phyloP scores from a whole-genome alignment of 768 basidiomycete species.

The Russula foetens region DNA sequence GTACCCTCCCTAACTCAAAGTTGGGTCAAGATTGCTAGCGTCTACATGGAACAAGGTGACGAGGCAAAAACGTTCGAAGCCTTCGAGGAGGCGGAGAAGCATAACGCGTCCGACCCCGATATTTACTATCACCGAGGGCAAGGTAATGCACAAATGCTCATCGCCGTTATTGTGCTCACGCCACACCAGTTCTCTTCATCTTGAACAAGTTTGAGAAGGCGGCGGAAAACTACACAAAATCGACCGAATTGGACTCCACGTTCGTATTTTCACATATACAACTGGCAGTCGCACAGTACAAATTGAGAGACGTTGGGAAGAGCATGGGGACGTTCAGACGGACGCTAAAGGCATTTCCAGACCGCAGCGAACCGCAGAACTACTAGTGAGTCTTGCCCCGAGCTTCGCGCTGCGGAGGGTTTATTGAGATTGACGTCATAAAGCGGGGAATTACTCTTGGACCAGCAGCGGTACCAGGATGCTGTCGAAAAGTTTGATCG shows the following conservation, averaged over 20 bases:
- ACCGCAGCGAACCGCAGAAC: slow-evolving; percentile 83
- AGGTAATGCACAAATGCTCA: slow-evolving; percentile 37
- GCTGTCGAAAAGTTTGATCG: slow-evolving; percentile 89
- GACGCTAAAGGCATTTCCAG: slow-evolving; percentile 78
- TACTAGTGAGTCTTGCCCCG: slow-evolving; percentile 64
- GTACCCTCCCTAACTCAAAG: slow-evolving; percentile 71
- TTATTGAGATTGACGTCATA: neutral
- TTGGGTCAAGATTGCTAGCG: slow-evolving; percentile 93
- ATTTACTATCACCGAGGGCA: slow-evolving; percentile 99
- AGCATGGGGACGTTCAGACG: slow-evolving; percentile 88
- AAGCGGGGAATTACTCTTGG: slow-evolving; percentile 90
- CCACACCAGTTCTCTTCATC: slow-evolving; percentile 75
- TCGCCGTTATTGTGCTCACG: neutral
- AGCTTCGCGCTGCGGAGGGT: neutral
- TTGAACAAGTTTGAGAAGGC: slow-evolving; percentile 84
- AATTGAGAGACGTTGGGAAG: slow-evolving; percentile 64
- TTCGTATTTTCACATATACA: slow-evolving; percentile 99
- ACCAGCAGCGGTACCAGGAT: slow-evolving; percentile 82
- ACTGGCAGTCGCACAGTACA: slow-evolving; percentile 95
- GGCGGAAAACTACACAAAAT: slow-evolving; percentile 85
- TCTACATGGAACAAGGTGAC: slow-evolving; percentile 93
- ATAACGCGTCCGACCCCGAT: slow-evolving; percentile 82
- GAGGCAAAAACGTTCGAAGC: slow-evolving; percentile 76
- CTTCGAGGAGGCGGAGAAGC: slow-evolving; percentile 82
- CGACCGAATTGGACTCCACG: slow-evolving; percentile 71